phyloP scores from a whole-genome alignment of 148 eudicot species.

The Rheum nobile region DNA sequence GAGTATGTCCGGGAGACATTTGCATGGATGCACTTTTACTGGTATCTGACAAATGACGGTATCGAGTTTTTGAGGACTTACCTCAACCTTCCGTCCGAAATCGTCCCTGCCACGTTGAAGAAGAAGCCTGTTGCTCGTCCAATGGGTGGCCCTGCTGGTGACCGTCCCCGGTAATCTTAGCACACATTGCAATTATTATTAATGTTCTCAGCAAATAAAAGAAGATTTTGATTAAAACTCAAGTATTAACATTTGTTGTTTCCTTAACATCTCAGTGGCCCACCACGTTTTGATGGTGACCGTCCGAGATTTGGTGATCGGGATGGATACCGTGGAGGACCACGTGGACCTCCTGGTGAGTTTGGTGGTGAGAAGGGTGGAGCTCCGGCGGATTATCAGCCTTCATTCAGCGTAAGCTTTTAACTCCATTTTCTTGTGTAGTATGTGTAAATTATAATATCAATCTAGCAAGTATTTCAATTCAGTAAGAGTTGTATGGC shows the following conservation, averaged over 20 bases:
- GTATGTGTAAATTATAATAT: too few species aligned
- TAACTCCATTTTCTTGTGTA: neutral
- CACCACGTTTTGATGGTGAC: constrained; percentile 79
- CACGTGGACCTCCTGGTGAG: constrained; percentile 74
- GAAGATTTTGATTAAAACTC: neutral
- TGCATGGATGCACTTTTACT: constrained; percentile 98
- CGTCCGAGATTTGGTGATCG: constrained; percentile 76
- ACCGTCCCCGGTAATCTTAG: constrained; percentile 67
- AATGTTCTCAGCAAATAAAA: neutral
- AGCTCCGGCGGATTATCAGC: constrained; percentile 86
- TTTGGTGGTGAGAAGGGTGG: constrained; percentile 91
- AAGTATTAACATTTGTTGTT: neutral
- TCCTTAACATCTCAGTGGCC: constrained; percentile 37
- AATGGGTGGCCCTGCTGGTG: constrained; percentile 71
- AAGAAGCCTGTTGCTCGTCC: constrained; percentile 79
- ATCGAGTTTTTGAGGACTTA: constrained; percentile 91
- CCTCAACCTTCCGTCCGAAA: constrained; percentile 88
- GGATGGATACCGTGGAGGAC: constrained; percentile 81
- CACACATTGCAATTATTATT: neutral
- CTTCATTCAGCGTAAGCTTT: constrained; percentile 57
- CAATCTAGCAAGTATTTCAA: too few species aligned
- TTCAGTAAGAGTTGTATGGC: neutral
- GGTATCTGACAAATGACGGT: constrained; percentile 89
- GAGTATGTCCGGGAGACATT: constrained; percentile 89
- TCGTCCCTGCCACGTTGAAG: constrained; percentile 93